Base-by-base conservation (phyloP, 1,284 basidiomycete species). In the Coniferiporia weirii region DNA sequence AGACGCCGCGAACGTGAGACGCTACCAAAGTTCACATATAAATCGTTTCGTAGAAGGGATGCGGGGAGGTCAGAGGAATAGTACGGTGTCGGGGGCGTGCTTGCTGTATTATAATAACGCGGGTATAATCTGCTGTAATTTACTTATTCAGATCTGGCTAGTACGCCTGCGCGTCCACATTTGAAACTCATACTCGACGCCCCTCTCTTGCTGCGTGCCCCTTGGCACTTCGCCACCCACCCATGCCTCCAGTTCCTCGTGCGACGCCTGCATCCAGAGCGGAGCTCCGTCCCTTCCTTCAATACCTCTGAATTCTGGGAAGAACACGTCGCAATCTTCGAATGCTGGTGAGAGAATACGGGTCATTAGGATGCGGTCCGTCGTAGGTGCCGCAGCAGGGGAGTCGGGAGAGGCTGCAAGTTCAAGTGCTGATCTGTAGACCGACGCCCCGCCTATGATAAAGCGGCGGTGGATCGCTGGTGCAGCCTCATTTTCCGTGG, bases 371-470 rank as follows among this genome's bases (percentile, higher is more conserved):
- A 97, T 79, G 36, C 91, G 84, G 69, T 93, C 83, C 46, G 89
- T 87, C 59, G 57, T 32, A 32, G 49, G 9, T 19, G 22, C 48
- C 17, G 38, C 13, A 36, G 56, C 12, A 45, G 27, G 34, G 44
- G 32, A 20, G 34, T 20, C 34, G 44, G 71, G 72, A 45, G 72
- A 65, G 46, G 72, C 65, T 19, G 70, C 64, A 1, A 80, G 67
- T 13, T 73, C 72, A 15, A 95, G 79, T 15, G 84, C 76, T 62
- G 89, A 84, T 36, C 78, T 76, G 78, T 98, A 98, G 22, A 98
- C 75, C 51, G 89, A 83, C 9, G 92, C 86, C 5, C 97, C 96
- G 38, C 96, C 96, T 36, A 97, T 96, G 63, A 98, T 76, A 75
- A 98, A 99, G 12, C 70, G 69, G 49, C 80, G 76, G 65, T 87